Conservation (phyloP, 257 asterid genomes). For the Haberlea rhodopensis region DNA sequence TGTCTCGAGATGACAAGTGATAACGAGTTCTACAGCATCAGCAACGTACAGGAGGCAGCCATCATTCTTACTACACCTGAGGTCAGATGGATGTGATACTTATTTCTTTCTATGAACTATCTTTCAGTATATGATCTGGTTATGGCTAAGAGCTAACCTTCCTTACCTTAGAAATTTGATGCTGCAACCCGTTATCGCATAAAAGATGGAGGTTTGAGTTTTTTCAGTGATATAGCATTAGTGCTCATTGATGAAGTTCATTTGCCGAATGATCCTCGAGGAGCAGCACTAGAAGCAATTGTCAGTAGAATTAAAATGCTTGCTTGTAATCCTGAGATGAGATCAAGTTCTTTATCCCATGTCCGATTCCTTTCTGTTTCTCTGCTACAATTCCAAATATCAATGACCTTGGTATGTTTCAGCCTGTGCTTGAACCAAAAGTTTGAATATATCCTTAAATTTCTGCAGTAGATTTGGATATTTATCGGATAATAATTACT, state of each 20-base stretch:
- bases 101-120: conserved; percentile 21
- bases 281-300: conserved; percentile 95
- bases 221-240: conserved; percentile 89
- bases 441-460: conserved; percentile 21
- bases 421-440: conserved; percentile 20
- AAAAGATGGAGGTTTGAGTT: conserved; percentile 89
- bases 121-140: conserved; percentile 3
- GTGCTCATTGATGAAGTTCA: conserved; percentile 98
- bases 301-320: conserved; percentile 94
- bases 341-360: conserved; percentile 68
- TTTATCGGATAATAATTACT: conserved; percentile 8
- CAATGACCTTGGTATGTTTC: conserved; percentile 70
- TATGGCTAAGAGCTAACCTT: conserved; percentile 23
- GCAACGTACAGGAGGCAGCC: conserved; percentile 84
- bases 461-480: conserved; percentile 20
- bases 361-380: conserved; percentile 92
- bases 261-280: conserved; percentile 92
- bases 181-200: conserved; percentile 88
- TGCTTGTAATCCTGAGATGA: conserved; percentile 69
- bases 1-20: conserved; percentile 97
- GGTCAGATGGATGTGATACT: conserved; percentile 41
- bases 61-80: conserved; percentile 96
- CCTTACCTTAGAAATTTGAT: conserved; percentile 74
- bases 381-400: conserved; percentile 95
- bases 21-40: conserved; percentile 61